Percentiles rank a stretch among this genome's conserved stretches.
These are phyloP conservation scores for Phytophthora quininea DNA, from an alignment of 352 stramenopile genomes.

Conservation along the genomic window DNA sequence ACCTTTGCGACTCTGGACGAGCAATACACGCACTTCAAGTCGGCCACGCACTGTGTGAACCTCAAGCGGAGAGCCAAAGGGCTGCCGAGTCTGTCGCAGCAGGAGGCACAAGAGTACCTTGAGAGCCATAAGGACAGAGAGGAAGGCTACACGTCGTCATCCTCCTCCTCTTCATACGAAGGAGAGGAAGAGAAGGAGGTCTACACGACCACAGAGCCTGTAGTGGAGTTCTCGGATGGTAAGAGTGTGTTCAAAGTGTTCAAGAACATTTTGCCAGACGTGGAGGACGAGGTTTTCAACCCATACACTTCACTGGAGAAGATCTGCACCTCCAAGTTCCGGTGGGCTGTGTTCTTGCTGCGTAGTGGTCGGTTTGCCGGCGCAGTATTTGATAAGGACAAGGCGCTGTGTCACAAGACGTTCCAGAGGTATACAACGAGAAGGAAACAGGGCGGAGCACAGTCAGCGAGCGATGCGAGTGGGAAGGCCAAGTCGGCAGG, in stretches of 20 bases:
- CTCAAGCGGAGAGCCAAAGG: conserved; percentile 78
- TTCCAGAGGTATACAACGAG: conserved; percentile 94
- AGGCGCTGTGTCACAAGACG: conserved; percentile 92
- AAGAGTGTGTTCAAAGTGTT: conserved; percentile 82
- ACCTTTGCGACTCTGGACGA: conserved; percentile 78
- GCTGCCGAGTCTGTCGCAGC: conserved; percentile 42
- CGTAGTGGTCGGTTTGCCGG: conserved; percentile 92
- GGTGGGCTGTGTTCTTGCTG: conserved; percentile 90
- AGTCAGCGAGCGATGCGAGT: conserved; percentile 86
- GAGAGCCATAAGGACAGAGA: conserved; percentile 35
- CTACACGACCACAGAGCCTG: conserved; percentile 58
- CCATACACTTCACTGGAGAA: conserved; percentile 58
- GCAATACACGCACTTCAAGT: conserved; percentile 89
- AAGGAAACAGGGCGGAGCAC: conserved; percentile 93
- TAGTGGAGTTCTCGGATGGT: conserved; percentile 81
- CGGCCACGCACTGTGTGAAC: conserved; percentile 78
- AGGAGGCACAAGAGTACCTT: conserved; percentile 42
- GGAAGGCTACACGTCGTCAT: conserved; percentile 29
- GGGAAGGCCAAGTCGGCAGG: conserved; percentile 93
- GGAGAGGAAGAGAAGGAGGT: conserved; percentile 59
- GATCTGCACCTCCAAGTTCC: conserved; percentile 60
- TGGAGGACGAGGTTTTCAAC: conserved; percentile 62
- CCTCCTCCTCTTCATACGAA: conserved; percentile 51
- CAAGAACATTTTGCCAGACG: conserved; percentile 67
- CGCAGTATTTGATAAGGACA: conserved; percentile 89